phyloP scores from a whole-genome alignment of 192 early-diverging fungal species.

The Entomortierella parvispora region DNA sequence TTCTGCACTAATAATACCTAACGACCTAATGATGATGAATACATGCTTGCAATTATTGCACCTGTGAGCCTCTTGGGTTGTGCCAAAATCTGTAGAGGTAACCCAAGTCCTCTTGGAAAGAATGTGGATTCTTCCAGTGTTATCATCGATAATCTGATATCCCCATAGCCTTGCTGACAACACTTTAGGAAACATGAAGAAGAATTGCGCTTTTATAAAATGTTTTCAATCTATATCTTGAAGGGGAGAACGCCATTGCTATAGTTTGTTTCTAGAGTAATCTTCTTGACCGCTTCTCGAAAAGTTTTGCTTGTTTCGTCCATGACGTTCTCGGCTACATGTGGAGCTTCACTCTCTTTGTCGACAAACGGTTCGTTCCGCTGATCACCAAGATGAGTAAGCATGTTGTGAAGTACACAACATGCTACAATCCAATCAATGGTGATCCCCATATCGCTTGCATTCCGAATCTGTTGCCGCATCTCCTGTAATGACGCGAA shows the following conservation, averaged over 20 bases:
- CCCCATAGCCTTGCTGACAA: too few relatives aligned
- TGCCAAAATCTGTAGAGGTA: too few relatives aligned
- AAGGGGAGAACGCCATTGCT: constrained; percentile 1
- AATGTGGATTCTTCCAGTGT: too few relatives aligned
- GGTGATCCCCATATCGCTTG: background rate
- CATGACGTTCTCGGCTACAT: background rate
- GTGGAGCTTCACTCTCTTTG: background rate
- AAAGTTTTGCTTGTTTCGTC: background rate
- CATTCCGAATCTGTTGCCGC: background rate
- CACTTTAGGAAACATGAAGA: too few relatives aligned
- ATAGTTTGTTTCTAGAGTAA: constrained; percentile 13
- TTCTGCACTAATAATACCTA: too few relatives aligned
- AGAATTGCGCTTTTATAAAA: too few relatives aligned
- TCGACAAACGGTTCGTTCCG: constrained; percentile 15
- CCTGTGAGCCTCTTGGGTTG: too few relatives aligned
- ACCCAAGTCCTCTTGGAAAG: too few relatives aligned
- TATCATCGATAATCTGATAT: too few relatives aligned
- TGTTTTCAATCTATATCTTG: too few relatives aligned
- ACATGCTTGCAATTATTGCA: too few relatives aligned
- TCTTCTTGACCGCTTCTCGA: constrained; percentile 6
- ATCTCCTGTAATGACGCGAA: background rate
- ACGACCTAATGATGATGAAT: too few relatives aligned
- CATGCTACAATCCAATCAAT: constrained; percentile 19
- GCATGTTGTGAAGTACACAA: constrained; percentile 33
- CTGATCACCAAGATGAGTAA: constrained; percentile 3